A percentile compares a stretch with the other conserved stretches of the same genome.
Evolutionary conservation across 202 grass and related monocot genomes (phyloP).

Genomic region (Elaeis oleifera): DNA sequence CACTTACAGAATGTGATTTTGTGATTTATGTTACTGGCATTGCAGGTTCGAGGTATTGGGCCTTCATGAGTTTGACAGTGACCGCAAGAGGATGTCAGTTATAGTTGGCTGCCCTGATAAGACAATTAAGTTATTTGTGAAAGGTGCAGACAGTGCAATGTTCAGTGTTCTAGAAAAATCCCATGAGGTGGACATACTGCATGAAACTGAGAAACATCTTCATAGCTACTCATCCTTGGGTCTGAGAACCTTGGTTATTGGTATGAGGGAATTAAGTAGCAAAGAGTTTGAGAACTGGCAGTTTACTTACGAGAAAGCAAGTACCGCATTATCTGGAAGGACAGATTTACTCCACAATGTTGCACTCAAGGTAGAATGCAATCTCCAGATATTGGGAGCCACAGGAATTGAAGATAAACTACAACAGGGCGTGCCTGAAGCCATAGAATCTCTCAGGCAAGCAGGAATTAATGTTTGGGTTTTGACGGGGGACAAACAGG

Average conservation of each 20-base stretch:
- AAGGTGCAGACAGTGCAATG: conserved; percentile 13
- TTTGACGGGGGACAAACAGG: conserved; percentile 3
- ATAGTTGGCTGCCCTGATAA: background rate
- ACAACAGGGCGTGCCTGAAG: background rate
- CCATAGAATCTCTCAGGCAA: conserved; percentile 5
- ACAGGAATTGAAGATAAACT: conserved; percentile 6
- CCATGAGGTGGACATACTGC: background rate
- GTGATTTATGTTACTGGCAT: background rate
- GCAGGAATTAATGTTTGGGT: conserved; percentile 5
- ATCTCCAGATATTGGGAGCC: background rate
- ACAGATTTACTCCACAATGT: background rate
- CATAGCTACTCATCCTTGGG: conserved; percentile 11
- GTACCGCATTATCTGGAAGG: conserved; percentile 1
- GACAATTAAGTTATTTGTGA: conserved; percentile 2
- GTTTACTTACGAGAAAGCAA: background rate
- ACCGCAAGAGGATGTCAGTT: conserved; percentile 1
- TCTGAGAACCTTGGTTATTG: conserved; percentile 8
- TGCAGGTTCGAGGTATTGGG: conserved; percentile 1
- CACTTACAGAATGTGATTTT: too few species aligned
- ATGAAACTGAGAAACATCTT: background rate
- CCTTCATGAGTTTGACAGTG: conserved; percentile 8
- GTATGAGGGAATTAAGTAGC: background rate
- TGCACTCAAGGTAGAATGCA: background rate
- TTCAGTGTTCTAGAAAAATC: conserved; percentile 3
- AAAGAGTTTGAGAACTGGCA: conserved; percentile 1